Evolutionary conservation across 176 grass and related monocot genomes (phyloP).

Genomic region (Tillandsia leiboldiana): DNA sequence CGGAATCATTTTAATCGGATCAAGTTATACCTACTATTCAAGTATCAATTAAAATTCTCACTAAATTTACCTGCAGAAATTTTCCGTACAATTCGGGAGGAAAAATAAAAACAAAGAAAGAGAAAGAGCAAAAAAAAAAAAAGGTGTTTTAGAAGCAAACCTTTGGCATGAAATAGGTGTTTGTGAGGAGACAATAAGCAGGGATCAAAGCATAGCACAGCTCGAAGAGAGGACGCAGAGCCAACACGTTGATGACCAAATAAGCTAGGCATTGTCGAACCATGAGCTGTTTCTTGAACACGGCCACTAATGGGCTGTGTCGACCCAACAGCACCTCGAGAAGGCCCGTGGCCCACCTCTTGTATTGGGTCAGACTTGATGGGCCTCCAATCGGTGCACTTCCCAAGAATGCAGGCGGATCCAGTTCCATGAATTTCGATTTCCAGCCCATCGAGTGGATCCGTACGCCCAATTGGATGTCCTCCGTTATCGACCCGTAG

Average conservation of each 20-base stretch:
- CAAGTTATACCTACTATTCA: too few species aligned
- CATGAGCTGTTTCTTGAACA: constrained; percentile 12
- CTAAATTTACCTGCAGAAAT: too few species aligned
- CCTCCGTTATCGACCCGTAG: too few species aligned
- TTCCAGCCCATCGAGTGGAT: too few species aligned
- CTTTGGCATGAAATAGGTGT: constrained; percentile 42
- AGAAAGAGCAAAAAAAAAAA: too few species aligned
- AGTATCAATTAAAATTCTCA: too few species aligned
- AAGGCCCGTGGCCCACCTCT: constrained; percentile 45
- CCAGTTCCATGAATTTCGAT: too few species aligned
- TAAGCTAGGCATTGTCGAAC: constrained; percentile 34
- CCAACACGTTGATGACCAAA: not conserved
- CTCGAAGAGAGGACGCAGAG: constrained; percentile 25
- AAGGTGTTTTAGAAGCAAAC: constrained; percentile 1
- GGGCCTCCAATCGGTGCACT: constrained; percentile 16
- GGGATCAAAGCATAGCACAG: constrained; percentile 33
- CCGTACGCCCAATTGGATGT: too few species aligned
- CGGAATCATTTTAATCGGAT: too few species aligned
- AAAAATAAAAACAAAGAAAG: too few species aligned
- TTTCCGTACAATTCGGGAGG: too few species aligned
- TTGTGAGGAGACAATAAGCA: constrained; percentile 39
- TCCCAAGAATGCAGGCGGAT: too few species aligned
- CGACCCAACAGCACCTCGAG: constrained; percentile 27
- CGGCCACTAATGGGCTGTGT: constrained; percentile 12
- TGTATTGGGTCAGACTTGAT: constrained; percentile 31